Base-by-base conservation (phyloP, 441 rosid species). In the Mallotus japonicus region DNA sequence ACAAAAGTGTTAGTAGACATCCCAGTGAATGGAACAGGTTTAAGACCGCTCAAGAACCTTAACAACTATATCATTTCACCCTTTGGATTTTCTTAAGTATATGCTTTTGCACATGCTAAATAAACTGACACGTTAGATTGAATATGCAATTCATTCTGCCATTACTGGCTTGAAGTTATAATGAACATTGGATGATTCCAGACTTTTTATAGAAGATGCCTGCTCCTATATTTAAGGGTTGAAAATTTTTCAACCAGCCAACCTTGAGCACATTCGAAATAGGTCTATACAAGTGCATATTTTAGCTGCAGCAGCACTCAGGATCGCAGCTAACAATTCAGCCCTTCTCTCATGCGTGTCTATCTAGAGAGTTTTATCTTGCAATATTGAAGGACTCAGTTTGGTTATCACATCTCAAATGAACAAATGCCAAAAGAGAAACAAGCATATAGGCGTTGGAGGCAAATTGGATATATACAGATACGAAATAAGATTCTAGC, bases 391-490 rank as follows among this genome's bases (percentile, higher is more conserved):
- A 60, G 28, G 17, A 13, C 42, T 60, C 63, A 60, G 6, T 28
- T 37, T 32, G 12, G 46, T 51, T 67, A 44, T 44, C 8, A 3
- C 32, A 44, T 65, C 37, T 32, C 14, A 22, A 46, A 46, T 46
- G 34, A 13, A 20, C 37, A 46, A 46, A 47, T 17, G 46, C 40
- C 37, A 22, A 49, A 6, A 22, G 14, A 9, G 13, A 40, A 17
- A 62, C 42, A 47, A 62, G 40, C 40, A 37, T 37, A 6, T 5
- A 37, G 40, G 20, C 8, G 40, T 17, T 24, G 6, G 0, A 37
- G 66, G 68, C n/a, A 53, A 67, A 67, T 51, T 34, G 16, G 28
- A 34, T 67, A 53, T 53, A 47, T 11, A 34, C 32, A 50, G 71
- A 44, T 1, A 67, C 7, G 16, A 22, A 20, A 47, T 22, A 1